Base-by-base conservation (phyloP, 1,284 basidiomycete genomes). In the Sphagnurus paluster region DNA sequence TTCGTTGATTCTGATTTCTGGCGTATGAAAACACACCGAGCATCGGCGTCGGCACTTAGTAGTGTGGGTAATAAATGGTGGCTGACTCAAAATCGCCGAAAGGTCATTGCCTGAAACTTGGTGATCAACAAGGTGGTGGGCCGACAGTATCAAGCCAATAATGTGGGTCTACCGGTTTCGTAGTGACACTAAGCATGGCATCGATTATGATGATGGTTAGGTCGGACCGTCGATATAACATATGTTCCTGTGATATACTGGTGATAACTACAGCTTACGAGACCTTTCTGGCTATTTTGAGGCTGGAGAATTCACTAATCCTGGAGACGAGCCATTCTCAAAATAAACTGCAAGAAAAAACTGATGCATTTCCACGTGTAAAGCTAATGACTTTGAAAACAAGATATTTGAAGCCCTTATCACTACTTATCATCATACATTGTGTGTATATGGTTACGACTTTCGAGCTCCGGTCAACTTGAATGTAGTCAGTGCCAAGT, bases 151-250 rank as follows among this genome's bases (percentile, higher is more conserved):
- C 56, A 4, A 48, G 58, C 1, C 54, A 57, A 37, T 29, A 36
- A 14, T 41, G 52, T 60, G 58, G 58, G 53, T 60, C 37, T 57
- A 60, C 37, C 57, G 58, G 42, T 58, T 60, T 37, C 58, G 42
- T 39, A 57, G 55, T 37, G 57, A 60, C 38, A 50, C 51, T 1
- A 46, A 44, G 14, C 58, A 58, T 41, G 58, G 58, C 3, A 52
- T 58, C 33, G 58, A 60, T 44, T 58, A 46, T 44, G 57, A 60
- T 34, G 57, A 60, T 16, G 57, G 56, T 4, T 57, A 57, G 38
- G 46, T 58, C 3, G 58, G n/a, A n/a, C n/a, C n/a, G n/a, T n/a
- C n/a, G n/a, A n/a, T n/a, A 58, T 28, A 50, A 58, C 13, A 58
- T 54, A 17, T 57, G 58, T 46, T 56, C 55, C 29, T 53, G 52